These are phyloP conservation scores for Exophiala sp. DNA, from an alignment of 2,329 filamentous ascomycete species.

Conservation along the genomic window DNA sequence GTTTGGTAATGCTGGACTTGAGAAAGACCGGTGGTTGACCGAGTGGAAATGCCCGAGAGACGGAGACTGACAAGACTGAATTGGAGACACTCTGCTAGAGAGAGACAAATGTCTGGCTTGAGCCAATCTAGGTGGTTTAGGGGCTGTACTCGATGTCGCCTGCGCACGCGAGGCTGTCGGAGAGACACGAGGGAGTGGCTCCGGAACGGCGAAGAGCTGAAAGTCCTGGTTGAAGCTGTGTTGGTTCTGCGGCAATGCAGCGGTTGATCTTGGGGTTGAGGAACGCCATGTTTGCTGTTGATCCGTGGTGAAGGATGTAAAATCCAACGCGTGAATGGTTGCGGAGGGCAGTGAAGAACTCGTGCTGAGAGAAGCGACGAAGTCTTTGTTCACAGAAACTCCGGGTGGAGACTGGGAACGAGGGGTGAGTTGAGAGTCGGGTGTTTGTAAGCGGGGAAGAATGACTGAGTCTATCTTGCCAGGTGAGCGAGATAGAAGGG, in stretches of 20 bases:
- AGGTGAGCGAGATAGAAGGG: conserved; percentile 28
- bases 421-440: conserved; percentile 28
- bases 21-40: conserved; percentile 25
- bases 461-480: conserved; percentile 31
- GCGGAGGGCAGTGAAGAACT: conserved; percentile 30
- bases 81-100: conserved; percentile 26
- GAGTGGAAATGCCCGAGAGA: conserved; percentile 22
- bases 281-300: conserved; percentile 33
- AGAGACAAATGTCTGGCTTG: conserved; percentile 28
- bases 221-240: conserved; percentile 33
- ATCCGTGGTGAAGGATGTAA: conserved; percentile 36
- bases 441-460: conserved; percentile 13
- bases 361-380: conserved; percentile 28
- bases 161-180: conserved; percentile 30
- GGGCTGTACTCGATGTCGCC: conserved; percentile 32
- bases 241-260: conserved; percentile 30
- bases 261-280: conserved; percentile 32
- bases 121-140: conserved; percentile 26
- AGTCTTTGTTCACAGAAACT: conserved; percentile 31
- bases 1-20: conserved; percentile 27
- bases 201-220: conserved; percentile 32
- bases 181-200: conserved; percentile 22
- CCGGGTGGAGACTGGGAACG: conserved; percentile 31
- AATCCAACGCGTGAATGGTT: conserved; percentile 33
- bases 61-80: conserved; percentile 24